Evolutionary conservation across 352 stramenopile genomes (phyloP).

Genomic region (Phytopythium sindhum): DNA sequence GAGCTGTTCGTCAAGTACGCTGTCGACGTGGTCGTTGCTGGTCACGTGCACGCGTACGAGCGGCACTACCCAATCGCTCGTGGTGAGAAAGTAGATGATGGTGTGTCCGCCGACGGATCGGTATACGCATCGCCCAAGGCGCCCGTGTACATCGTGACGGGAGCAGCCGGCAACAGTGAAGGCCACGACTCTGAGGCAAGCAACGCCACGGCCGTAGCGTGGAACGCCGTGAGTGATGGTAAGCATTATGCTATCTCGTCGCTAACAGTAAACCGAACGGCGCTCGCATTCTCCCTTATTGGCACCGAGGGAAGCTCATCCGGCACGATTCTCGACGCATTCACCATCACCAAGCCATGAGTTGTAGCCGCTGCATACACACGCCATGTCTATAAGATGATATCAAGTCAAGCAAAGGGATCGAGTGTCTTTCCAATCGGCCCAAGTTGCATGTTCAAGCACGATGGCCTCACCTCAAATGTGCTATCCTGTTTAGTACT

Average conservation of each 20-base stretch:
- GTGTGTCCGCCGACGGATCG: slow-evolving; percentile 34
- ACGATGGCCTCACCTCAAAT: too few species aligned
- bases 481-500: too few species aligned
- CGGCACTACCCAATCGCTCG: slow-evolving; percentile 43
- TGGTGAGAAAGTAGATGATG: slow-evolving; percentile 28
- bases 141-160: slow-evolving; percentile 46
- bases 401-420: background rate
- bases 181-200: slow-evolving; percentile 21
- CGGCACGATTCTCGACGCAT: slow-evolving; percentile 28
- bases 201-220: slow-evolving; percentile 20
- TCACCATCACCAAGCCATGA: slow-evolving; percentile 33
- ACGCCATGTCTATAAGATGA: background rate
- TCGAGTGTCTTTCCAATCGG: background rate
- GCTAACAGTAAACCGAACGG: slow-evolving; percentile 23
- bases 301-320: slow-evolving; percentile 11
- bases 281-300: slow-evolving; percentile 31
- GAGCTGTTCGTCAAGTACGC: slow-evolving; percentile 56
- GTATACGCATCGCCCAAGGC: slow-evolving; percentile 42
- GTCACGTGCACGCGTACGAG: slow-evolving; percentile 53
- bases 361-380: too few species aligned
- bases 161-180: slow-evolving; percentile 28
- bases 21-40: slow-evolving; percentile 50
- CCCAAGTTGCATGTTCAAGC: background rate
- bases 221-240: slow-evolving; percentile 30
- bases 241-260: slow-evolving; percentile 39